Evolutionary conservation across 179 eudicot species (phyloP).

Genomic region (Sideroxylon spinosum): DNA sequence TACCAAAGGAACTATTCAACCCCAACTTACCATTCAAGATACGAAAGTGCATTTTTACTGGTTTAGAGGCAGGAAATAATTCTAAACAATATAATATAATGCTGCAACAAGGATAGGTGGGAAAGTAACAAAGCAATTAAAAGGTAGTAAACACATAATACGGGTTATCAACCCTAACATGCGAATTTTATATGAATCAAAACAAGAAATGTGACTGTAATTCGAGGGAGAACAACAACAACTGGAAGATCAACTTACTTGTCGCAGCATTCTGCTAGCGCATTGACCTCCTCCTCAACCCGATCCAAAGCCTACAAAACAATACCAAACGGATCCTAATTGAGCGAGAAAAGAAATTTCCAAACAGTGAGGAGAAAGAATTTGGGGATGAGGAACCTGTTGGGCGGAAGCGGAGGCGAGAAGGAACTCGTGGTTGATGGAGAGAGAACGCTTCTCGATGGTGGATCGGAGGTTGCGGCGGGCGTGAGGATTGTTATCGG

Average conservation of each 20-base stretch:
- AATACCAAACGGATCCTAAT: conserved; percentile 5
- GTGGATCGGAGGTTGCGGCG: conserved; percentile 95
- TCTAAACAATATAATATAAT: not conserved
- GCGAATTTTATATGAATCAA: not conserved
- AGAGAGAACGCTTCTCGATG: conserved; percentile 80
- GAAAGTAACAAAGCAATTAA: not conserved
- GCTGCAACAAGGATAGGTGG: not conserved
- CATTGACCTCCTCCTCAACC: conserved; percentile 91
- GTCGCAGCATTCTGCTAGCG: conserved; percentile 87
- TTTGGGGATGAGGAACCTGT: conserved; percentile 37
- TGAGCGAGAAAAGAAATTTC: not conserved
- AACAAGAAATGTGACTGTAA: not conserved
- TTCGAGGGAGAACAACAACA: not conserved
- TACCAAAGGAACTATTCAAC: not conserved
- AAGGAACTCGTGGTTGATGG: conserved; percentile 80
- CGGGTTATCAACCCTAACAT: not conserved
- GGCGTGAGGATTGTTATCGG: conserved; percentile 64
- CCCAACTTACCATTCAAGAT: not conserved
- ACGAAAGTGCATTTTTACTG: not conserved
- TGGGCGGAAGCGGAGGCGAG: conserved; percentile 70
- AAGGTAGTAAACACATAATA: not conserved
- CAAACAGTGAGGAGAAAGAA: not conserved
- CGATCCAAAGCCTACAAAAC: conserved; percentile 79
- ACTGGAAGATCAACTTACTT: conserved; percentile 38
- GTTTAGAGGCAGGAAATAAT: not conserved